Evolutionary conservation across 2,329 filamentous ascomycete species (phyloP).

Genomic region (Cytospora piceae): DNA sequence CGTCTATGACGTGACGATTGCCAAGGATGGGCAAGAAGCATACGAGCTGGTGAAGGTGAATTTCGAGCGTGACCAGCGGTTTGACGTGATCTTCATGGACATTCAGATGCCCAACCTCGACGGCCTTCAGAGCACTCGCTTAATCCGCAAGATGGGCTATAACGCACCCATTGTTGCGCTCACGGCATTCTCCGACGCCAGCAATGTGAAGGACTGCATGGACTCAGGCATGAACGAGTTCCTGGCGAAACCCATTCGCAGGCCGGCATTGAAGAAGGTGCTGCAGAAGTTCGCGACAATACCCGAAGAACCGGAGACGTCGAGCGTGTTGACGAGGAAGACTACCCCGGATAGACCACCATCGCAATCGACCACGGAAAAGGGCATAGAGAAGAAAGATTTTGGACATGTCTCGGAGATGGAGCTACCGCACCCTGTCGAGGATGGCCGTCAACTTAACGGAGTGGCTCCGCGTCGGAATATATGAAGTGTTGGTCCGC

Average conservation of each 20-base stretch:
- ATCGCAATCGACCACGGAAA: slow-evolving; percentile 7
- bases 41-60: slow-evolving; percentile 82
- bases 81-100: slow-evolving; percentile 95
- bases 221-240: slow-evolving; percentile 94
- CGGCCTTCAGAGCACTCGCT: slow-evolving; percentile 80
- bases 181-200: slow-evolving; percentile 88
- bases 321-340: slow-evolving; percentile 40
- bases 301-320: slow-evolving; percentile 65
- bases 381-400: slow-evolving; percentile 3
- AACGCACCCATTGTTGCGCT: slow-evolving; percentile 86
- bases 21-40: slow-evolving; percentile 84
- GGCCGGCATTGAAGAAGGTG: slow-evolving; percentile 85
- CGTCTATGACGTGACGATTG: slow-evolving; percentile 86
- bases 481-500: slow-evolving; percentile 5
- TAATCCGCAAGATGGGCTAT: slow-evolving; percentile 87
- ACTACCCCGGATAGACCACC: slow-evolving; percentile 38
- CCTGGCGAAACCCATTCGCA: slow-evolving; percentile 73
- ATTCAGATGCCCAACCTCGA: slow-evolving; percentile 95
- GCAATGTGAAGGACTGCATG: slow-evolving; percentile 83
- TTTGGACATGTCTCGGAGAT: slow-evolving; percentile 12
- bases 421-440: slow-evolving; percentile 6
- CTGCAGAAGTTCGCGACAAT: slow-evolving; percentile 84
- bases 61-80: slow-evolving; percentile 73
- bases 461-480: slow-evolving; percentile 24
- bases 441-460: slow-evolving; percentile 16